These are phyloP conservation scores for Penicillium brasilianum DNA, from an alignment of 2,329 filamentous ascomycete genomes.

Conservation along the genomic window DNA sequence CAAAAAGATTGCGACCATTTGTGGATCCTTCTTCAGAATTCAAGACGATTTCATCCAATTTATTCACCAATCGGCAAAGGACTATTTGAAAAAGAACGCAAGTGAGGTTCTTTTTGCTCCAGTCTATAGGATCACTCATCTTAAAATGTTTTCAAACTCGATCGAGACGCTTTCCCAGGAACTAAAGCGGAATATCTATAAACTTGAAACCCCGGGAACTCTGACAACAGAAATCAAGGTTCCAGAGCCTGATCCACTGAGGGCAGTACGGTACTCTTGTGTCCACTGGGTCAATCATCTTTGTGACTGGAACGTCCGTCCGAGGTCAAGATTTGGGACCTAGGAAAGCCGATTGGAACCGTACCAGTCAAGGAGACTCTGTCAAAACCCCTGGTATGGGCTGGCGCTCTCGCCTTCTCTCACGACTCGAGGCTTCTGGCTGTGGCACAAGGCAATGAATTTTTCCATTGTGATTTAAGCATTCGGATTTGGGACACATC, in stretches of 20 bases:
- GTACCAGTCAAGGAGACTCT: background rate
- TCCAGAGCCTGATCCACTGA: background rate
- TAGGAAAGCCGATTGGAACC: background rate
- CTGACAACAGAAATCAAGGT: background rate
- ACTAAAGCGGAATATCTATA: background rate
- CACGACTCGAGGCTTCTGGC: background rate
- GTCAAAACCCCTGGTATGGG: background rate
- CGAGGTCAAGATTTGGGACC: background rate
- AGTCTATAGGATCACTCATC: background rate
- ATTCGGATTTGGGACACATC: background rate
- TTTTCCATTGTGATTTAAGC: background rate
- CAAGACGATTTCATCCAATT: background rate
- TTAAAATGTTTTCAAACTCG: background rate
- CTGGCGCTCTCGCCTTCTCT: background rate
- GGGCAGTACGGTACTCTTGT: background rate
- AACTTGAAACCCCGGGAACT: background rate
- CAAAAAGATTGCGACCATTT: constrained; percentile 28
- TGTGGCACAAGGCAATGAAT: background rate
- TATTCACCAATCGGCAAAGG: constrained; percentile 1
- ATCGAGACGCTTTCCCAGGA: background rate
- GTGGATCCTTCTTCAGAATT: background rate
- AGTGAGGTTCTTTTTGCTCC: background rate
- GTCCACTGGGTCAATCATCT: background rate
- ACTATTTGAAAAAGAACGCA: background rate
- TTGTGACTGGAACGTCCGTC: background rate